Evolutionary conservation across 169 alveolate species (phyloP).

Genomic region (Cryptosporidium sp.): DNA sequence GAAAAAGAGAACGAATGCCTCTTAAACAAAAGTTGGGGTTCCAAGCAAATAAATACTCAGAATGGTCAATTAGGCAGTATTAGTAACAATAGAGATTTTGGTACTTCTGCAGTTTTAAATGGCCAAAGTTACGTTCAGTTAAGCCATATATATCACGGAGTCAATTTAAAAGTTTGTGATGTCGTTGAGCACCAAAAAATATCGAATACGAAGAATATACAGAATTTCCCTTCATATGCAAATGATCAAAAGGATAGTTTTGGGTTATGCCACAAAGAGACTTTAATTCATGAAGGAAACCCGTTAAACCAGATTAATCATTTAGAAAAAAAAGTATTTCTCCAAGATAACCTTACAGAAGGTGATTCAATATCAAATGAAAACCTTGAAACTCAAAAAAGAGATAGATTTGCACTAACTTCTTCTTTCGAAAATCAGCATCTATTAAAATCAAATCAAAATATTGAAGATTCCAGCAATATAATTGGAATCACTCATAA

Average conservation of each 20-base stretch:
- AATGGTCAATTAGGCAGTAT: background rate
- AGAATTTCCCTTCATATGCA: background rate
- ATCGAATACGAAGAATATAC: background rate
- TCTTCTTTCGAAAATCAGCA: background rate
- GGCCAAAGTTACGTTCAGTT: background rate
- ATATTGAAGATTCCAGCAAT: background rate
- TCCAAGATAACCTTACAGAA: background rate
- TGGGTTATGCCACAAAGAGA: background rate
- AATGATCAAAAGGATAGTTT: background rate
- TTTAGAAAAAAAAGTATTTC: background rate
- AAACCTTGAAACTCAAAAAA: background rate
- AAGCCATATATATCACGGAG: background rate
- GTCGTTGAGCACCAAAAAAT: background rate
- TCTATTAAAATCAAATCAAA: background rate
- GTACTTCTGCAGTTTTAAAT: background rate
- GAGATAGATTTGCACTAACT: background rate
- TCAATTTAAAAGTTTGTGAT: background rate
- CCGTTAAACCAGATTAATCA: background rate
- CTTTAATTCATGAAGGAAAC: background rate
- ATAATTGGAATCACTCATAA: background rate
- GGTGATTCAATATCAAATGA: background rate
- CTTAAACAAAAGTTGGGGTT: constrained; percentile 26
- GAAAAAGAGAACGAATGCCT: constrained; percentile 14
- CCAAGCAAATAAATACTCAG: constrained; percentile 12
- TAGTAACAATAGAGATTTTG: background rate